phyloP scores from a whole-genome alignment of 495 filamentous ascomycete species.

The Talaromyces stipitatus region DNA sequence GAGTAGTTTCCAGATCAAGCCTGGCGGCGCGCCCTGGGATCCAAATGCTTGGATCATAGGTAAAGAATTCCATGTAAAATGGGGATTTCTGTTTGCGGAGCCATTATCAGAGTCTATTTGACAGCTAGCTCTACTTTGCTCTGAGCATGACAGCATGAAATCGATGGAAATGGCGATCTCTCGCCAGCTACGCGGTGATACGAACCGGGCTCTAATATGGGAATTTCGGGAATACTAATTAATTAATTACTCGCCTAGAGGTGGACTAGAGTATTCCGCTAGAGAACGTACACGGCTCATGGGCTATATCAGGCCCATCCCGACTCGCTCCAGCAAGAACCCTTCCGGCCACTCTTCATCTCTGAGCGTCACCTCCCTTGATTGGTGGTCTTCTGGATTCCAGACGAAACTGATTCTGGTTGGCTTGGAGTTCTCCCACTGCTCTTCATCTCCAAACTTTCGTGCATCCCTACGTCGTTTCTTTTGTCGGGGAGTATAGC shows the following conservation, averaged over 20 bases:
- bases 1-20: conserved; percentile 1
- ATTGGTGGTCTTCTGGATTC: neutral
- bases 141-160: no score
- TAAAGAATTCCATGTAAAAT: neutral
- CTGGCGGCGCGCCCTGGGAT: neutral
- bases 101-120: neutral
- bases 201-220: no score
- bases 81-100: conserved; percentile 1
- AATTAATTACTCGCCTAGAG: no score
- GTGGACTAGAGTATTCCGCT: no score
- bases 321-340: neutral
- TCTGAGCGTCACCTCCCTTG: neutral
- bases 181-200: no score
- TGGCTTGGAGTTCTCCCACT: neutral
- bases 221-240: no score
- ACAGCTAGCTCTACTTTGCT: no score
- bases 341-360: neutral
- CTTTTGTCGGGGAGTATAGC: neutral
- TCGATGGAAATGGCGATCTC: no score
- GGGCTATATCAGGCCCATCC: neutral
- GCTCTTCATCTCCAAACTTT: neutral
- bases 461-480: neutral
- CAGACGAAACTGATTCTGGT: neutral
- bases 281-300: no score
- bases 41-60: conserved; percentile 2